Evolutionary conservation across 805 yeast genomes (phyloP).

Genomic region (Schizosaccharomyces cryophilus): DNA sequence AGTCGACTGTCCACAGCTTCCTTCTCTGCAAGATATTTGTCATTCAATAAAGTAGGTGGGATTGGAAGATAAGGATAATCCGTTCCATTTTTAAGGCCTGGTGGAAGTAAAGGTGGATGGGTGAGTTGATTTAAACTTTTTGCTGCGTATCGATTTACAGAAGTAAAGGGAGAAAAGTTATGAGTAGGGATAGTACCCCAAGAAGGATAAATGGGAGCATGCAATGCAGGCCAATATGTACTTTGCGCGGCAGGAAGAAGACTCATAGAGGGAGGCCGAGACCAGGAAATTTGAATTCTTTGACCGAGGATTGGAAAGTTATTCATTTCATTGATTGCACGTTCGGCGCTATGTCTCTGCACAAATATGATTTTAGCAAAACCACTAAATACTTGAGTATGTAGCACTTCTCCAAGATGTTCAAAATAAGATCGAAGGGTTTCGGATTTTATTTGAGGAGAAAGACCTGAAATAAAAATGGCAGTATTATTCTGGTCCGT

Average conservation of each 20-base stretch:
- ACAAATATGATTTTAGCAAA: slow-evolving; percentile 62
- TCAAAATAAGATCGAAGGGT: slow-evolving; percentile 37
- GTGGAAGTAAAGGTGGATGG: neutral
- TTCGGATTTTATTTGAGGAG: slow-evolving; percentile 29
- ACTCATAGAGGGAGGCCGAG: slow-evolving; percentile 18
- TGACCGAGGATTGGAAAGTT: slow-evolving; percentile 72
- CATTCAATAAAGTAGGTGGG: neutral
- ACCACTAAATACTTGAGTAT: slow-evolving; percentile 56
- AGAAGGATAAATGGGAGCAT: neutral
- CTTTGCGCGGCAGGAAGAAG: neutral
- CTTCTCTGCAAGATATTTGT: neutral
- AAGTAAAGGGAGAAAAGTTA: slow-evolving; percentile 1
- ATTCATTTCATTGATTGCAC: slow-evolving; percentile 68
- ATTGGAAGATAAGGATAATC: neutral
- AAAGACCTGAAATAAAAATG: slow-evolving; percentile 41
- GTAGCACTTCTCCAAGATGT: slow-evolving; percentile 49
- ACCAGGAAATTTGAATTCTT: slow-evolving; percentile 70
- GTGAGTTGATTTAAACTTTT: neutral
- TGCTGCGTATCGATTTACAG: neutral
- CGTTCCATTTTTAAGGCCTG: neutral
- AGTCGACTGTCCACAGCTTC: neutral
- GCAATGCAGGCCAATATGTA: neutral
- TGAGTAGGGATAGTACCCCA: neutral
- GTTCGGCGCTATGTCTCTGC: slow-evolving; percentile 59
- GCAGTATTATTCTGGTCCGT: slow-evolving; percentile 71